phyloP scores from a whole-genome alignment of 495 filamentous ascomycete genomes.

The Parmelia sp. region DNA sequence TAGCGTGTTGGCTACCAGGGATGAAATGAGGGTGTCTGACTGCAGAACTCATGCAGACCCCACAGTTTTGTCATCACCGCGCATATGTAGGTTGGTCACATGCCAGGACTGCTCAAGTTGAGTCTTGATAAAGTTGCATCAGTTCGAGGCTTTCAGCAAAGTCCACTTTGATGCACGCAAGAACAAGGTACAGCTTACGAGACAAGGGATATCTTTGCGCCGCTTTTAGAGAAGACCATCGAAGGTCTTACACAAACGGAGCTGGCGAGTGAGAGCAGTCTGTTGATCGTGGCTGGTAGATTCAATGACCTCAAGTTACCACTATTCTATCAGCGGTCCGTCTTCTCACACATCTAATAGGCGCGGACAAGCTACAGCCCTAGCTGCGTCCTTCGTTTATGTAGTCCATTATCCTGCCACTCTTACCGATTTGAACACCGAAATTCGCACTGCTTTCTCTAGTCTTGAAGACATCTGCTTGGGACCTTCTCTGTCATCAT shows the following conservation, averaged over 20 bases:
- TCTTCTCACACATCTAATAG: constrained; percentile 20
- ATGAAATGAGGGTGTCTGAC: too few species aligned
- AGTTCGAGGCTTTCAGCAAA: constrained; percentile 26
- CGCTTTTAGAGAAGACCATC: neutral
- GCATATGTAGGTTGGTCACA: neutral
- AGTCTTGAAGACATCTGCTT: neutral
- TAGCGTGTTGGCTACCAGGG: too few species aligned
- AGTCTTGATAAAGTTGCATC: constrained; percentile 6
- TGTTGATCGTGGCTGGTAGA: constrained; percentile 2
- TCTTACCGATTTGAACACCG: constrained; percentile 40
- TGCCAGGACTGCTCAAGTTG: neutral
- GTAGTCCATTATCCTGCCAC: constrained; percentile 46
- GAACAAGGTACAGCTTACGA: constrained; percentile 3
- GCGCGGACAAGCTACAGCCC: constrained; percentile 53
- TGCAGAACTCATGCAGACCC: too few species aligned
- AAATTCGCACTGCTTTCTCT: constrained; percentile 39
- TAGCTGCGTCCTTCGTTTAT: constrained; percentile 58
- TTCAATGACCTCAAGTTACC: too few species aligned
- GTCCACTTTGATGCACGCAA: constrained; percentile 26
- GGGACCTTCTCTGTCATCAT: neutral
- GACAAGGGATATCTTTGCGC: neutral
- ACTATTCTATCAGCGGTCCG: too few species aligned
- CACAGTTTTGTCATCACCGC: neutral
- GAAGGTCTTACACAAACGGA: neutral
- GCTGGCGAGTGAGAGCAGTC: constrained; percentile 1